Evolutionary conservation across 2,329 filamentous ascomycete species (phyloP).

Genomic region (Colletotrichum filicis): DNA sequence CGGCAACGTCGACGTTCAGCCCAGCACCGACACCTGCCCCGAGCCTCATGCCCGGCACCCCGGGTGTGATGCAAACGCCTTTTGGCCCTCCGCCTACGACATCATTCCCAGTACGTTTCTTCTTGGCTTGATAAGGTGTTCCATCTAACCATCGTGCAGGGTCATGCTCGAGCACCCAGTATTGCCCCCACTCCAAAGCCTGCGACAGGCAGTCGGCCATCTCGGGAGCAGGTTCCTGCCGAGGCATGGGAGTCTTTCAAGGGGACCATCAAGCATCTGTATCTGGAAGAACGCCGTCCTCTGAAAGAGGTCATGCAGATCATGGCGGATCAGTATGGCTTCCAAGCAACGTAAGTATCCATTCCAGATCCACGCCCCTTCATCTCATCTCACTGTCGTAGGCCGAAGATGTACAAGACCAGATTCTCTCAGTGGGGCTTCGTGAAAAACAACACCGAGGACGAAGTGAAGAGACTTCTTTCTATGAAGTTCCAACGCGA

Average conservation of each 20-base stretch:
- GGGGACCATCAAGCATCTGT: conserved; percentile 55
- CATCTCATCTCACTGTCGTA: conserved; percentile 39
- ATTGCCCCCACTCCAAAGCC: conserved; percentile 41
- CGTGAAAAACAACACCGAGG: conserved; percentile 65
- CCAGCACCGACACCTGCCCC: conserved; percentile 32
- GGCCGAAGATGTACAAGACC: conserved; percentile 67
- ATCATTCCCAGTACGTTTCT: conserved; percentile 30
- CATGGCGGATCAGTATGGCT: conserved; percentile 60
- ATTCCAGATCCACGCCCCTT: too few relatives aligned
- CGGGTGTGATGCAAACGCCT: conserved; percentile 24
- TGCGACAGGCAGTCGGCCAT: conserved; percentile 47
- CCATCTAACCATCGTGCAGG: conserved; percentile 23
- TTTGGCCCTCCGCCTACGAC: conserved; percentile 32
- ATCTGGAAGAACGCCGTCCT: conserved; percentile 60
- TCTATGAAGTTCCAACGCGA: conserved; percentile 64
- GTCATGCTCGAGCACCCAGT: conserved; percentile 24
- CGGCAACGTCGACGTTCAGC: conserved; percentile 25
- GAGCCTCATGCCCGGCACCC: conserved; percentile 19
- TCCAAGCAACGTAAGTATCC: conserved; percentile 59
- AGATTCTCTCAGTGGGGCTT: conserved; percentile 66
- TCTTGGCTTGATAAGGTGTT: background rate
- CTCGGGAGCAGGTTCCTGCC: conserved; percentile 56
- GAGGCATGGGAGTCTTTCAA: conserved; percentile 61
- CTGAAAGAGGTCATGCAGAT: conserved; percentile 64
- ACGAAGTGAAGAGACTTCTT: conserved; percentile 61